Evolutionary conservation across 192 early-diverging fungal species (phyloP), one percentile per base, ranked within the genome.

Genomic region (Jimgerdemannia flammicorona): DNA sequence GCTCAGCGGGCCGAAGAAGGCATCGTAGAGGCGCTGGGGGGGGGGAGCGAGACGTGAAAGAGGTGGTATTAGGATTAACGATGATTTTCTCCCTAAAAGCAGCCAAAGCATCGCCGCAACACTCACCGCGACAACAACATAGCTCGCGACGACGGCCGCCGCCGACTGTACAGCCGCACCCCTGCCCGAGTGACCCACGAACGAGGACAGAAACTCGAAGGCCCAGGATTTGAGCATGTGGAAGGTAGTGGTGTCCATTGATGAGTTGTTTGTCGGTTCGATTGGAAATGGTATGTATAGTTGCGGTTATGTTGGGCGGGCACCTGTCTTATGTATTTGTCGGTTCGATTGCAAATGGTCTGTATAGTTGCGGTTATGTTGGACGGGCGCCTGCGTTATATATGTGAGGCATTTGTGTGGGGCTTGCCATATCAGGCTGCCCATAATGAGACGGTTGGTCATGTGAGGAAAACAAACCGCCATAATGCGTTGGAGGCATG

Each of bases 1-100:
- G 41, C 70, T 74, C 14, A 82, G 63, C 11, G 80, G 80, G 10
- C 74, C 75, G 70, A 76, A 71, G 59, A 73, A 82, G 9, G 66
- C 75, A 63, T 40, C 40, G 4, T 76, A 76, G 2, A 72, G 14
- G 39, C 49, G 72, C 73, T 78, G 73, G 17, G 67, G 20, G 3
- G 73, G 17, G 67, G 20, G 3, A 40, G 2, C 19, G 3, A 68
- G 3, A 75, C 29, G 19, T 59, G 8, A 59, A 59, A 59, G 49
- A 59, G 14, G 49, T 29, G 29, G 29, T 1, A 29, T 29, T 29
- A 29, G 29, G 29, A 29, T 29, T 29, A 1, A 29, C 29, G 29
- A 29, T 29, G 29, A 29, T 29, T 29, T 29, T 29, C 29, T 29
- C 29, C 29, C 29, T 29, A 29, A 29, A 29, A 29, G 29, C 29